Conservation (phyloP, 2,329 filamentous ascomycete species). For the Epichloe brachyelytri region DNA sequence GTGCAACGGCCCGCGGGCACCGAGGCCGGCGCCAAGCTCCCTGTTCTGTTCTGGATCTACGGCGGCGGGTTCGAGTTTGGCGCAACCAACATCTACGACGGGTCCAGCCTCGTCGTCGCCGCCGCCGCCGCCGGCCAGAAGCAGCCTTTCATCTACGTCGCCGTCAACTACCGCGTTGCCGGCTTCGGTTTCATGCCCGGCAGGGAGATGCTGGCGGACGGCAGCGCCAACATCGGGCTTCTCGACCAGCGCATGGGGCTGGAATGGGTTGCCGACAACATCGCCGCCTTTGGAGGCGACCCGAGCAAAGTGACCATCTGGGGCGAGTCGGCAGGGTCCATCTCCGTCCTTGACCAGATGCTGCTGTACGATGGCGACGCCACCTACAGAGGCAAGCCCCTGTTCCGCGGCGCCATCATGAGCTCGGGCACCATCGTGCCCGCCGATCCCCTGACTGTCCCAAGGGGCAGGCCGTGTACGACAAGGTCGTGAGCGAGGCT, state of each 20-base stretch:
- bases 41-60: slow-evolving; percentile 33
- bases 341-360: slow-evolving; percentile 35
- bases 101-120: slow-evolving; percentile 19
- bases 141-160: slow-evolving; percentile 1
- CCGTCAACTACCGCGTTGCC: slow-evolving; percentile 1
- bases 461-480: slow-evolving; percentile 1
- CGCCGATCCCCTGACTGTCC: background rate
- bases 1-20: slow-evolving; percentile 47
- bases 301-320: slow-evolving; percentile 46
- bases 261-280: slow-evolving; percentile 49
- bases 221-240: slow-evolving; percentile 52
- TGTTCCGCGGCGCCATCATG: slow-evolving; percentile 5
- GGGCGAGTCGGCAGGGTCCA: slow-evolving; percentile 41
- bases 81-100: background rate
- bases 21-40: slow-evolving; percentile 40
- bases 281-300: slow-evolving; percentile 50
- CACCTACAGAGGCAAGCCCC: background rate
- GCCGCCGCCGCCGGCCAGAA: slow-evolving; percentile 23
- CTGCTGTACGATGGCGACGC: slow-evolving; percentile 56
- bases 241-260: slow-evolving; percentile 42
- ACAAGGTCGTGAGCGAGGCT: background rate
- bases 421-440: slow-evolving; percentile 33
- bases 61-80: slow-evolving; percentile 4
- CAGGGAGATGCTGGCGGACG: slow-evolving; percentile 25
- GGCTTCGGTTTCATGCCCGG: slow-evolving; percentile 3